Percentiles rank a stretch among this genome's conserved stretches.
These are phyloP conservation scores for Pestalotiopsis sp. DNA, from an alignment of 2,329 filamentous ascomycete species.

Conservation along the genomic window DNA sequence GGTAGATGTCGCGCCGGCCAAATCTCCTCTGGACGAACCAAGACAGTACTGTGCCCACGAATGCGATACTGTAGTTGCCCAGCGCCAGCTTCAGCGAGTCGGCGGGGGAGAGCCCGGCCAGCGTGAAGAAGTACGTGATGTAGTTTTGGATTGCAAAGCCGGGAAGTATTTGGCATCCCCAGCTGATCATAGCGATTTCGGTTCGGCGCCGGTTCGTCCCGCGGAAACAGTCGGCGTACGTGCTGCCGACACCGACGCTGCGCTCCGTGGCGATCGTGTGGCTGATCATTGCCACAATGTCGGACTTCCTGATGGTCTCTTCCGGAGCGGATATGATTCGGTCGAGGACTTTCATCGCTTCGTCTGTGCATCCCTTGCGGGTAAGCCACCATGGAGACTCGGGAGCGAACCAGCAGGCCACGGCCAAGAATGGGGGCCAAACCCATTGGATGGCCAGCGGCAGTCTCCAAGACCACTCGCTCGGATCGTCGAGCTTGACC, in stretches of 20 bases:
- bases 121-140: background rate
- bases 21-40: background rate
- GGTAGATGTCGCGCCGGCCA: background rate
- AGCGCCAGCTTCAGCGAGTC: background rate
- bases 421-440: background rate
- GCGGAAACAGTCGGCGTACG: background rate
- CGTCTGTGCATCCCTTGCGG: background rate
- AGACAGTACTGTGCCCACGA: background rate
- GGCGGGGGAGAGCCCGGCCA: background rate
- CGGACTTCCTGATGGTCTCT: background rate
- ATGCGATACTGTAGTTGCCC: background rate
- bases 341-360: background rate
- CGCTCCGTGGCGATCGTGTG: background rate
- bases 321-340: background rate
- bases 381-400: background rate
- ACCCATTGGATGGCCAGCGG: background rate
- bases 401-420: background rate
- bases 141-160: background rate
- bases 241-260: background rate
- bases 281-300: background rate
- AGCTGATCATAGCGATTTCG: background rate
- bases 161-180: background rate
- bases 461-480: background rate
- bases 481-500: background rate
- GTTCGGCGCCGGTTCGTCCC: background rate